phyloP scores from a whole-genome alignment of 805 yeast genomes.

The Candida hispaniensis region DNA sequence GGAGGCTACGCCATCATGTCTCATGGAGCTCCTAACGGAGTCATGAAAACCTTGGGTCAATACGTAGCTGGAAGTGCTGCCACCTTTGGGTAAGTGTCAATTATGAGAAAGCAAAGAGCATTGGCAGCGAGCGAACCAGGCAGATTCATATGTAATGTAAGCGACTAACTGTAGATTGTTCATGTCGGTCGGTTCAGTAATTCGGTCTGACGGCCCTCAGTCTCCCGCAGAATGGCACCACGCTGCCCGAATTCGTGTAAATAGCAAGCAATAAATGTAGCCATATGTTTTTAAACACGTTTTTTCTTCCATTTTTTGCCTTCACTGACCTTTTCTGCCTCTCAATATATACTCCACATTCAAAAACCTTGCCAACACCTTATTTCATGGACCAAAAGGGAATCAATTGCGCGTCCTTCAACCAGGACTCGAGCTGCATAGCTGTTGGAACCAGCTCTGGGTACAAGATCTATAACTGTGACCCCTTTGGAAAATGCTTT shows the following conservation, averaged over 20 bases:
- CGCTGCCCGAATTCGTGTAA: constrained; percentile 17
- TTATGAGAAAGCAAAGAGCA: background rate
- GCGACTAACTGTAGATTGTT: constrained; percentile 38
- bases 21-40: constrained; percentile 97
- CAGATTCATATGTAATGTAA: background rate
- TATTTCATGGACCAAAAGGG: too few relatives aligned
- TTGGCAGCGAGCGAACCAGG: too few relatives aligned
- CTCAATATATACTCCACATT: too few relatives aligned
- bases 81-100: constrained; percentile 58
- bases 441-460: constrained; percentile 59
- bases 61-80: constrained; percentile 95
- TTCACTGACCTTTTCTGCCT: too few relatives aligned
- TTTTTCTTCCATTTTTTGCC: too few relatives aligned
- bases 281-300: too few relatives aligned
- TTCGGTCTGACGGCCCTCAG: constrained; percentile 29
- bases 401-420: constrained; percentile 54
- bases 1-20: constrained; percentile 82
- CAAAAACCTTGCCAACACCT: too few relatives aligned
- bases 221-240: constrained; percentile 25
- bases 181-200: constrained; percentile 83
- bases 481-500: constrained; percentile 71
- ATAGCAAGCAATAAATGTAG: too few relatives aligned
- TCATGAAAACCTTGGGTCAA: constrained; percentile 91
- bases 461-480: constrained; percentile 73
- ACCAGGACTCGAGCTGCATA: constrained; percentile 80